These are phyloP conservation scores for Corrigiola litoralis DNA, from an alignment of 179 eudicot species.

Conservation along the genomic window DNA sequence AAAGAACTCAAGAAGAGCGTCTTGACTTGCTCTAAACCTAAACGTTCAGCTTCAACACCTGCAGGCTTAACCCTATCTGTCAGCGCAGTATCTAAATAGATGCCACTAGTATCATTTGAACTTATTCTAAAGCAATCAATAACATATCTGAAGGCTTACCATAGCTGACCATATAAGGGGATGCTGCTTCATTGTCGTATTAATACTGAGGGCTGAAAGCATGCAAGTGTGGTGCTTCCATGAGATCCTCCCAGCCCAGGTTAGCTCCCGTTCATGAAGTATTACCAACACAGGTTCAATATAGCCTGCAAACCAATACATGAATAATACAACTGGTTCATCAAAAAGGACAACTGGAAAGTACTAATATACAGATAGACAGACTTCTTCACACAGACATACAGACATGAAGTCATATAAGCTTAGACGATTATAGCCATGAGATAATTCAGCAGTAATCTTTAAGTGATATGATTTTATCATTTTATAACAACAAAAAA, in stretches of 20 bases:
- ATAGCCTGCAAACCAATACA: conserved; percentile 51
- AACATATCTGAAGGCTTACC: conserved; percentile 39
- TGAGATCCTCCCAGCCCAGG: conserved; percentile 92
- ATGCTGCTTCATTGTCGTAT: conserved; percentile 89
- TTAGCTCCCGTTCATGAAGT: conserved; percentile 88
- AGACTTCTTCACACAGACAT: not conserved
- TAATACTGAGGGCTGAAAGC: conserved; percentile 91
- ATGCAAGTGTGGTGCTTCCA: conserved; percentile 95
- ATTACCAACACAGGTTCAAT: conserved; percentile 94
- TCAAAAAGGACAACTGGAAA: not conserved
- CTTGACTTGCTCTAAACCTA: too few species aligned
- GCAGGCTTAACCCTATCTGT: not conserved
- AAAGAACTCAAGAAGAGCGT: too few species aligned
- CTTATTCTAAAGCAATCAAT: not conserved
- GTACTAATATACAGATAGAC: not conserved
- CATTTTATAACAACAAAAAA: too few species aligned
- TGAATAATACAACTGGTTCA: conserved; percentile 12
- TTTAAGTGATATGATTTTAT: too few species aligned
- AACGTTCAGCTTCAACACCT: not conserved
- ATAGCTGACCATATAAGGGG: conserved; percentile 96
- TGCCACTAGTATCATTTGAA: not conserved
- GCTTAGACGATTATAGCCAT: not conserved
- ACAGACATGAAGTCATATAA: not conserved
- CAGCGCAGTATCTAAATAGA: not conserved
- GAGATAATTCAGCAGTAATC: not conserved